Evolutionary conservation across 2,329 filamentous ascomycete species (phyloP).

Genomic region (Juglanconis oblonga): DNA sequence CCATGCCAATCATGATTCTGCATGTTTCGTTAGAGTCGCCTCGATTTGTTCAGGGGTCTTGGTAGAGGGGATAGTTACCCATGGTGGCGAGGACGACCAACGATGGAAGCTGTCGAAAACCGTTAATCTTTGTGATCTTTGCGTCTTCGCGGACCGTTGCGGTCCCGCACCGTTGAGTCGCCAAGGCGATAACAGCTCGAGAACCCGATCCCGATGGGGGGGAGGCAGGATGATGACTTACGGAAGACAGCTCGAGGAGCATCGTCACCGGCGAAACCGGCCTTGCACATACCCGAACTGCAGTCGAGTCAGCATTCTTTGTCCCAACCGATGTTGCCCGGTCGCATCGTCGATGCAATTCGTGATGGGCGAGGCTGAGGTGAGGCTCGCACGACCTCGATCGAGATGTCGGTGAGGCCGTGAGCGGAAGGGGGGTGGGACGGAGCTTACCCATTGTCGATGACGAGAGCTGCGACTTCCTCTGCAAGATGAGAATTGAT

Average conservation of each 20-base stretch:
- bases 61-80: slow-evolving; percentile 93
- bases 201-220: slow-evolving; percentile 6
- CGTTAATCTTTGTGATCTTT: neutral
- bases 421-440: slow-evolving; percentile 18
- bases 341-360: neutral
- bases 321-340: neutral
- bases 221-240: slow-evolving; percentile 61
- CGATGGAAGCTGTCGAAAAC: slow-evolving; percentile 77
- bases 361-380: neutral
- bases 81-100: slow-evolving; percentile 99
- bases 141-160: neutral
- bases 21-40: slow-evolving; percentile 7
- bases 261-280: slow-evolving; percentile 99
- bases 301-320: slow-evolving; percentile 36
- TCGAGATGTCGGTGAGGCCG: slow-evolving; percentile 34
- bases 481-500: slow-evolving; percentile 58
- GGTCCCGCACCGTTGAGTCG: slow-evolving; percentile 3
- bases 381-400: slow-evolving; percentile 6
- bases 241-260: slow-evolving; percentile 99
- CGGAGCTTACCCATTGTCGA: slow-evolving; percentile 99
- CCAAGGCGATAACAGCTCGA: neutral
- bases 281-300: slow-evolving; percentile 99
- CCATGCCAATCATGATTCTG: slow-evolving; percentile 99
- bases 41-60: neutral
- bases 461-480: slow-evolving; percentile 99